Base-by-base conservation (phyloP, 1,284 basidiomycete species). In the Sporisorium exsertum region DNA sequence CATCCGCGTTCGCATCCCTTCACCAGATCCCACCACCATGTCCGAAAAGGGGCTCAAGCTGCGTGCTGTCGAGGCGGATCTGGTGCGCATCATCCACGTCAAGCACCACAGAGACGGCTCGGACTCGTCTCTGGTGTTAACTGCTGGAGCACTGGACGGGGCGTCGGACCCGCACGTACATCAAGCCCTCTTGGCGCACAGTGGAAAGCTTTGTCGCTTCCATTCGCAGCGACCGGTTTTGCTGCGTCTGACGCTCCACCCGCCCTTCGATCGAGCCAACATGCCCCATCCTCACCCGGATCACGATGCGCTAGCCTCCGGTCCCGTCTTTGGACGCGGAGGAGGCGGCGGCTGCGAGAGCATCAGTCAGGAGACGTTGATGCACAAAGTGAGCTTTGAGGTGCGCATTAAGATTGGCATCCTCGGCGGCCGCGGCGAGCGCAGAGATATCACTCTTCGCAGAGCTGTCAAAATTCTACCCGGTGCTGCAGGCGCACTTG, bases 181-280 rank as follows among this genome's bases (percentile, higher is more conserved):
- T 24, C 76, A 82, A 63, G 71, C 79, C 6, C 42, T 83, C n/a
- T 58, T 84, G 10, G 80, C 82, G 5, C 72, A 79, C 46, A 80
- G 72, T 22, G 83, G 83, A 29, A 84, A 84, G 68, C 69, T 81
- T 15, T 84, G 83, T 43, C 79, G 83, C 27, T 84, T 84, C 56
- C 72, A 82, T 40, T 78, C 80, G 10, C 68, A 77, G 26, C 67
- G 73, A 2, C 64, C 83, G 0, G 64, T 84, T 12, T 58, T 81
- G 40, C 62, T 85, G 20, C 71, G 78, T 10, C 58, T 85, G 37
- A 62, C 77, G 0, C 66, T 84, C 0, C 81, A 83, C 60, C 83
- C 82, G 7, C 81, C 81, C 9, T 84, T 85, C 51, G 77, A 77
- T 26, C 59, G 71, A 1, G 58, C 66, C 29, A 74, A 83, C 61